Evolutionary conservation across 2,329 filamentous ascomycete species (phyloP), one percentile per base, ranked within the genome.

Genomic region (Colletotrichum eremochloae): DNA sequence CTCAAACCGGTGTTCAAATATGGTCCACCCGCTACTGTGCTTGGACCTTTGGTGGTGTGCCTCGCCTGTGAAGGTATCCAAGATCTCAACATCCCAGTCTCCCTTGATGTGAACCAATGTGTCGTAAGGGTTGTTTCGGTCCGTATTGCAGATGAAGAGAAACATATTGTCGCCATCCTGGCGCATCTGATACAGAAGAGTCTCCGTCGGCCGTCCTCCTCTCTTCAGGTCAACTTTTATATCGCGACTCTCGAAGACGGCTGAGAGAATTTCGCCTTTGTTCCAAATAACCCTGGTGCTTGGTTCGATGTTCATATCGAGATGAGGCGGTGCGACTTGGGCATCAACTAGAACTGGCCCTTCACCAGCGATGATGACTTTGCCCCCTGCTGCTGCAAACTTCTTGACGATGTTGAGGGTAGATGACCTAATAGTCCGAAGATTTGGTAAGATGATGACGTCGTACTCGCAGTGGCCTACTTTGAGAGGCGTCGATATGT

Each of bases 391-490:
- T 1, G 68, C 71, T 0, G 76, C 61, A n/a, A 80, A 80, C 5
- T 55, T 68, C 66, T 75, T 69, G 7, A 80, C 56, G 2, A 77
- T 63, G 1, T 73, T 58, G 9, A 81, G 64, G 0, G 79, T 80
- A 3, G 78, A 76, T 8, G 76, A 78, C 9, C 79, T 74, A n/a
- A 81, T 78, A 2, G 79, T 81, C 4, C 76, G 74, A 31, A 81
- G 60, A 57, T 79, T 78, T 0, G 79, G 79, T 12, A 81, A 50
- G 29, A 81, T 75, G 24, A 81, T 71, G 7, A 76, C 75, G 24
- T 80, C 79, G 56, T 81, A 81, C n/a, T 76, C 67, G 63, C 78
- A 80, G 20, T 75, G 29, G 20, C 79, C 79, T 46, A 81, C 77
- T 12, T 65, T 55, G 5, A 81, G 60, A 58, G 64, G 62, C 24